These are phyloP conservation scores for Backusella australiensis DNA, from an alignment of 192 early-diverging fungal genomes.

Conservation along the genomic window DNA sequence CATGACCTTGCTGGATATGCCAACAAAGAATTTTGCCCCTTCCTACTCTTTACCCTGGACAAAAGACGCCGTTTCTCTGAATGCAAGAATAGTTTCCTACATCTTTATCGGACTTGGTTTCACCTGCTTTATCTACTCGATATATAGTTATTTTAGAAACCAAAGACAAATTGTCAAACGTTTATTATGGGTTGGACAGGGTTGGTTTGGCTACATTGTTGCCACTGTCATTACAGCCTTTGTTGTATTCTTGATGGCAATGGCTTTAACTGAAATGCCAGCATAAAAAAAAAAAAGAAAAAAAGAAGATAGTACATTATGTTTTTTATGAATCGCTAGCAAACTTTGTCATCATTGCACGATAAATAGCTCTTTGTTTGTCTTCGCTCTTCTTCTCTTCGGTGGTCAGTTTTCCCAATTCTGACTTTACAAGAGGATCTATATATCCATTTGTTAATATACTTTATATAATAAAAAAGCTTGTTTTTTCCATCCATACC, in stretches of 20 bases:
- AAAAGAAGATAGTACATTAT: not conserved
- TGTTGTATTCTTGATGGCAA: constrained; percentile 17
- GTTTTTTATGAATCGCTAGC: not conserved
- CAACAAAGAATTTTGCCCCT: constrained; percentile 14
- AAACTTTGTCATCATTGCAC: constrained; percentile 23
- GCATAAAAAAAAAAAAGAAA: not conserved
- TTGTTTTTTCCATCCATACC: constrained; percentile 9
- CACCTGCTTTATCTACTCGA: constrained; percentile 9
- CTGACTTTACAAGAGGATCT: constrained; percentile 29
- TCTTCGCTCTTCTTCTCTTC: constrained; percentile 1
- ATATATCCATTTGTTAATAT: constrained; percentile 1
- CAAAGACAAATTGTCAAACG: constrained; percentile 22
- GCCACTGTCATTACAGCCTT: constrained; percentile 17
- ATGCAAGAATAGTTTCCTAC: constrained; percentile 11
- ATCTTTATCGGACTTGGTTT: constrained; percentile 23
- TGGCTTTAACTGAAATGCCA: constrained; percentile 16
- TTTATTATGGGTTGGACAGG: constrained; percentile 19
- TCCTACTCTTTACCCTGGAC: constrained; percentile 17
- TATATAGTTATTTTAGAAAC: constrained; percentile 23
- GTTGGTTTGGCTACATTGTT: constrained; percentile 18
- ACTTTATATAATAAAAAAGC: not conserved
- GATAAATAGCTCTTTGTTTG: constrained; percentile 18
- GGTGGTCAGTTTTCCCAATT: not conserved
- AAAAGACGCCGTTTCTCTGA: not conserved
- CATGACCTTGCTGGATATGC: constrained; percentile 10